A percentile compares a stretch with the other conserved stretches of the same genome.
Conservation (phyloP, 2,329 filamentous ascomycete genomes). For the Verticillium zaregamsianum region DNA sequence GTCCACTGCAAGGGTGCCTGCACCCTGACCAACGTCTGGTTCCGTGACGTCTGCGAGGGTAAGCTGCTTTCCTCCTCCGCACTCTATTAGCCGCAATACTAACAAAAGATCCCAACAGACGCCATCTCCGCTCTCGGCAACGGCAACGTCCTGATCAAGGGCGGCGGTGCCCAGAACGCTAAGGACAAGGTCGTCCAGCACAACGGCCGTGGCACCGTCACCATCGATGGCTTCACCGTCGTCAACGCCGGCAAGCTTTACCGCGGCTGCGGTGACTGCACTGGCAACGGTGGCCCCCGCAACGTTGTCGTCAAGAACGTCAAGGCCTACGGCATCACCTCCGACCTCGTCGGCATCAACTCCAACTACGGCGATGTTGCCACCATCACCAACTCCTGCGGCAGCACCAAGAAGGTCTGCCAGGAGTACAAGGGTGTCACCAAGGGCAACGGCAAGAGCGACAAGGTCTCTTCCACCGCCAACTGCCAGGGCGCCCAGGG, state of each 20-base stretch:
- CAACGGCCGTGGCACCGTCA: slow-evolving; percentile 26
- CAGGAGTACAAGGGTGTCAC: slow-evolving; percentile 24
- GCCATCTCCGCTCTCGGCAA: slow-evolving; percentile 21
- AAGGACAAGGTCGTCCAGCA: slow-evolving; percentile 28
- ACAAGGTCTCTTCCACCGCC: slow-evolving; percentile 7
- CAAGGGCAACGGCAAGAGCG: slow-evolving; percentile 20
- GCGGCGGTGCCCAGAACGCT: slow-evolving; percentile 27
- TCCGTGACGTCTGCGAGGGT: slow-evolving; percentile 33
- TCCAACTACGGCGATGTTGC: slow-evolving; percentile 16
- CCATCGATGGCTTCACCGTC: slow-evolving; percentile 28
- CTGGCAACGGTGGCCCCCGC: slow-evolving; percentile 23
- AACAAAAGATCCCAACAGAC: not conserved
- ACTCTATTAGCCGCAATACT: not conserved
- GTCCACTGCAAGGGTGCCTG: slow-evolving; percentile 47
- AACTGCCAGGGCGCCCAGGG: slow-evolving; percentile 6
- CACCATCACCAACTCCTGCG: slow-evolving; percentile 23
- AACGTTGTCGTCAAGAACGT: slow-evolving; percentile 7
- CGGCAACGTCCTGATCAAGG: slow-evolving; percentile 25
- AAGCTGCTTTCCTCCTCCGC: not conserved
- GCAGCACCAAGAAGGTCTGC: slow-evolving; percentile 19
- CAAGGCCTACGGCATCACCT: slow-evolving; percentile 15
- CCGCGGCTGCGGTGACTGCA: slow-evolving; percentile 35
- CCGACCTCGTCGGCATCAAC: slow-evolving; percentile 8
- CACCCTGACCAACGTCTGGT: slow-evolving; percentile 33
- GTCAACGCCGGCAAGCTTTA: slow-evolving; percentile 38